Base-by-base conservation (phyloP, 2,329 filamentous ascomycete genomes). In the Mycosphaerelloides madeirae region DNA sequence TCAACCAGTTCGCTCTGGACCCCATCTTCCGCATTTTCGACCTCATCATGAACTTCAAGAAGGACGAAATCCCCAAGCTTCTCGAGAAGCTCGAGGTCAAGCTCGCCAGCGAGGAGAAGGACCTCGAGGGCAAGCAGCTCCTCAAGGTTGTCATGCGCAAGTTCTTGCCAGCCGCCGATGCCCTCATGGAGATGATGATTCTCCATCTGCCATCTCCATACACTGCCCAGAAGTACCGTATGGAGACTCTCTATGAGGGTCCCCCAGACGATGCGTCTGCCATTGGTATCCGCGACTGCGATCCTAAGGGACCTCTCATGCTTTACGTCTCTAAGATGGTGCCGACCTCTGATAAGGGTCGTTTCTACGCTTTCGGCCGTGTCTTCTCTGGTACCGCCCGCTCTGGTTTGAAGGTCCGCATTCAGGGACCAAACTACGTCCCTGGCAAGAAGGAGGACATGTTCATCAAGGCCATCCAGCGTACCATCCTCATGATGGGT, bases 321-420 rank as follows among this genome's bases (percentile, higher is more conserved):
- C 81, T 97, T 62, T 98, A 98, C 86, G 90, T 98, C 73, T 98
- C 93, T 74, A 98, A 98, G 88, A 98, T 98, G 93, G 93, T 98
- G 68, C 93, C 93, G 66, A 98, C 93, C 63, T 94, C 89, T 65
- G 93, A 98, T 70, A 97, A 96, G 85, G 93, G 93, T 75, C 91
- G 93, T 77, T 98, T 98, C 88, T 98, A 96, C 79, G 93, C 93
- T 72, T 98, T 98, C 78, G 93, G 93, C 77, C 93, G 93, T 95
- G 93, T 98, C 77, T 98, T 97, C 82, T 79, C 93, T 63, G 93
- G 93, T 86, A 97, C 90, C 70, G 93, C 96, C 78, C 80, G 80
- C 68, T 97, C 93, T 61, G 93, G 93, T 78, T 80, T 97, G 66
- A 97, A 97, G 85, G 93, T 98, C 83, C 93, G 93, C 74, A 98